phyloP scores from a whole-genome alignment of 2,329 filamentous ascomycete species.

The Monilinia fructicola region DNA sequence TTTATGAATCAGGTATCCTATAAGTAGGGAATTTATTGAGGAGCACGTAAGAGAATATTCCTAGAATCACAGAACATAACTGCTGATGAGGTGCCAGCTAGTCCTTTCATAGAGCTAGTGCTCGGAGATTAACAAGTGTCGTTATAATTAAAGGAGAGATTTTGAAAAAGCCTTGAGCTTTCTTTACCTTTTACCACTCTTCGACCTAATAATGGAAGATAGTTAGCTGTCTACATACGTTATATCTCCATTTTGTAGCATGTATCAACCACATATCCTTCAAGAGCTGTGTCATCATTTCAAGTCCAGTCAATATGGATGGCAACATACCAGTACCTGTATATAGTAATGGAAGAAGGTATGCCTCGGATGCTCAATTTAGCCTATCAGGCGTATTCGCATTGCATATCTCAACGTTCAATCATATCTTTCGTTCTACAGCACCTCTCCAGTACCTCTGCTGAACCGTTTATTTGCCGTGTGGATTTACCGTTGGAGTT shows the following conservation, averaged over 20 bases:
- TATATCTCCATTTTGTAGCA: not conserved
- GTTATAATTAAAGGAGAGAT: not conserved
- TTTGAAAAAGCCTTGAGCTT: not conserved
- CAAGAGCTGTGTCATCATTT: not conserved
- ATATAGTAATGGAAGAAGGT: not conserved
- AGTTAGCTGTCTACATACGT: not conserved
- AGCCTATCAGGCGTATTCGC: not conserved
- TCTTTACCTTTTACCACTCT: not conserved
- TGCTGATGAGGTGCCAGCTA: not conserved
- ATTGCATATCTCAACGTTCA: not conserved
- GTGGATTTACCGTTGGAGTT: not conserved
- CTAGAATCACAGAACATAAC: not conserved
- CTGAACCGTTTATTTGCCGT: not conserved
- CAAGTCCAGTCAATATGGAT: not conserved
- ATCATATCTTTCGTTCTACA: not conserved
- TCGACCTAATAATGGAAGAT: not conserved
- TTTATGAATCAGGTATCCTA: not conserved
- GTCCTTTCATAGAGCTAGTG: not conserved
- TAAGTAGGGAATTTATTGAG: not conserved
- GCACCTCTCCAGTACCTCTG: too few species aligned
- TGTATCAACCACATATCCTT: too few species aligned
- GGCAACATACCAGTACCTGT: not conserved
- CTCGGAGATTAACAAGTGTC: not conserved
- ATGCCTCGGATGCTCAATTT: conserved; percentile 3
- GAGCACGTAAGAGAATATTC: not conserved